A percentile compares a stretch with the other conserved stretches of the same genome.
phyloP scores from a whole-genome alignment of 306 rosid species.

The Begonia peltatifolia region DNA sequence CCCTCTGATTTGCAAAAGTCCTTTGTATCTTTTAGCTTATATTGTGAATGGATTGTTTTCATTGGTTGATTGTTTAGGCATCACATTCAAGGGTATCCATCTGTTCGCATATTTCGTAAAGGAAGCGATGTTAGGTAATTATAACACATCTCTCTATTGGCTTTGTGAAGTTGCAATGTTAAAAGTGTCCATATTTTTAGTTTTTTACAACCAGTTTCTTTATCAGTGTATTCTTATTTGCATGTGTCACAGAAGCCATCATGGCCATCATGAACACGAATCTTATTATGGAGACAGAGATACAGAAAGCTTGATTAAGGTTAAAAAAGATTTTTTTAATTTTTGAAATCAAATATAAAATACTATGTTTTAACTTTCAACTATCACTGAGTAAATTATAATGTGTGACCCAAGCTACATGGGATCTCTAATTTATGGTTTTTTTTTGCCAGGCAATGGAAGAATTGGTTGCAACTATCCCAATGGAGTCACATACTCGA shows the following conservation, averaged over 20 bases:
- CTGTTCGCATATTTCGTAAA: conserved; percentile 89
- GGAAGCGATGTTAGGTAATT: conserved; percentile 86
- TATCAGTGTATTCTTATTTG: background rate
- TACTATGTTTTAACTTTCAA: too few species aligned
- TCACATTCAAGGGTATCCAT: conserved; percentile 97
- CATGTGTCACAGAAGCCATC: conserved; percentile 43
- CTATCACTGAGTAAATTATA: too few species aligned
- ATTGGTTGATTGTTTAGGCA: conserved; percentile 27
- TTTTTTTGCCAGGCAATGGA: conserved; percentile 55
- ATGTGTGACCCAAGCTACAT: background rate
- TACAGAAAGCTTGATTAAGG: conserved; percentile 83
- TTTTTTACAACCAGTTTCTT: background rate
- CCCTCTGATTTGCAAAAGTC: too few species aligned
- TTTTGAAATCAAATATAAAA: background rate
- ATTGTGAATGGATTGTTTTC: too few species aligned
- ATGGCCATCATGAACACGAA: conserved; percentile 95
- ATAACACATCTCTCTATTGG: background rate
- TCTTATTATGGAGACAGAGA: conserved; percentile 95
- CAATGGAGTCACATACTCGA: conserved; percentile 32
- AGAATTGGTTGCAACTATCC: conserved; percentile 45
- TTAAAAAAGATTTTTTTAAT: conserved; percentile 10
- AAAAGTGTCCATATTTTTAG: too few species aligned
- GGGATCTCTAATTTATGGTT: conserved; percentile 11
- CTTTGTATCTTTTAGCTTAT: too few species aligned
- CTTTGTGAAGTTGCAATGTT: too few species aligned